These are phyloP conservation scores for Tylopilus cervinicoccineus DNA, from an alignment of 768 basidiomycete species.

Conservation along the genomic window DNA sequence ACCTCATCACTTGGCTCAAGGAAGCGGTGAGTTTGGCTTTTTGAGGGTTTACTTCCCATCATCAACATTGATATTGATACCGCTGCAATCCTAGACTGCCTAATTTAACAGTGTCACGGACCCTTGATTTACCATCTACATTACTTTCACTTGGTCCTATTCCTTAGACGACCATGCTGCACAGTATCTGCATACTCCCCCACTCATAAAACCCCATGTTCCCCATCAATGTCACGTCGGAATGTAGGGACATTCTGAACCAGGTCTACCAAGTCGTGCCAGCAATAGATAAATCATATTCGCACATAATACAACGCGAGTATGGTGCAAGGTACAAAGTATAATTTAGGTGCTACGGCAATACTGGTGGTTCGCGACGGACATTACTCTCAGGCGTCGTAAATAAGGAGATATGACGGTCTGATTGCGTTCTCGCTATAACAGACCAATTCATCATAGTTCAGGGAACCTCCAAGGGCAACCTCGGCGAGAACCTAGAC, in stretches of 20 bases:
- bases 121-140: slow-evolving; percentile 12
- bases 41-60: background rate
- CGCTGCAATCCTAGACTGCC: slow-evolving; percentile 18
- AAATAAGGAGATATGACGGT: slow-evolving; percentile 68
- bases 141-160: slow-evolving; percentile 30
- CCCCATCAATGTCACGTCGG: background rate
- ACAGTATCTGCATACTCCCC: slow-evolving; percentile 23
- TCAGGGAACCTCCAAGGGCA: slow-evolving; percentile 53
- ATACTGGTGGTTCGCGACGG: background rate
- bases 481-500: slow-evolving; percentile 61
- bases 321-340: background rate
- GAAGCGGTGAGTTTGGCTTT: slow-evolving; percentile 49
- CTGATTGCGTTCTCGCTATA: slow-evolving; percentile 69
- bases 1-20: slow-evolving; percentile 85
- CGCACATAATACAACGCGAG: background rate
- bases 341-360: slow-evolving; percentile 2
- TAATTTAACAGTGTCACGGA: slow-evolving; percentile 20
- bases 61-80: background rate
- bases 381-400: slow-evolving; percentile 40
- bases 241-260: background rate
- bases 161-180: slow-evolving; percentile 33
- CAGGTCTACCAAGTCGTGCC: background rate
- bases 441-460: slow-evolving; percentile 70
- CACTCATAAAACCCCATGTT: slow-evolving; percentile 26
- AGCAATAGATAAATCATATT: slow-evolving; percentile 9